A percentile compares a stretch with the other conserved stretches of the same genome.
Conservation (phyloP, 352 stramenopile genomes). For the Pythium angustatum region DNA sequence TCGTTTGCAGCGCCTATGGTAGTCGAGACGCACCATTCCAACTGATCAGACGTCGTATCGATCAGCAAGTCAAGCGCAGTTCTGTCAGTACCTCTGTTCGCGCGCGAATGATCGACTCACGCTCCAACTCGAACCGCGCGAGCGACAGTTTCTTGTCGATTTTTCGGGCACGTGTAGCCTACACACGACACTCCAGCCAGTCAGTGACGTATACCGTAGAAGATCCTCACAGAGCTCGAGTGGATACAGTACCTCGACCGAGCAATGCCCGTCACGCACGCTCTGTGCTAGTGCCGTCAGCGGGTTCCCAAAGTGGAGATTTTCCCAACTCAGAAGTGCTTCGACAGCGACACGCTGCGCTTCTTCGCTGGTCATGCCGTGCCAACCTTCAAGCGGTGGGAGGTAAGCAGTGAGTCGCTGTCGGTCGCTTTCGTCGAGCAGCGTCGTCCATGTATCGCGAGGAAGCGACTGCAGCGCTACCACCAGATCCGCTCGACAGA, state of each 20-base stretch:
- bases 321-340: slow-evolving; percentile 14
- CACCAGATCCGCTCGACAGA: neutral
- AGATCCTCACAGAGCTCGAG: neutral
- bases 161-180: neutral
- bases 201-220: neutral
- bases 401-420: slow-evolving; percentile 1
- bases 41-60: neutral
- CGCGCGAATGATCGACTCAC: neutral
- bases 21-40: no score
- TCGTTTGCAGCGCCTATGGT: neutral
- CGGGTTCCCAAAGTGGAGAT: slow-evolving; percentile 26
- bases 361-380: slow-evolving; percentile 9
- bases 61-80: neutral
- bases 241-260: slow-evolving; percentile 5
- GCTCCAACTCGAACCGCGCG: slow-evolving; percentile 4
- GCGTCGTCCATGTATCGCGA: slow-evolving; percentile 16
- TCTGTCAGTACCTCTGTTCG: neutral
- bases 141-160: neutral
- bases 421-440: slow-evolving; percentile 15
- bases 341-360: slow-evolving; percentile 14
- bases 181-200: neutral
- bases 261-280: neutral
- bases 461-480: slow-evolving; percentile 10
- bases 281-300: neutral
- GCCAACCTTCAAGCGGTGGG: slow-evolving; percentile 12